phyloP scores from a whole-genome alignment of 2,329 filamentous ascomycete species.

The Hymenoscyphus fraxineus region DNA sequence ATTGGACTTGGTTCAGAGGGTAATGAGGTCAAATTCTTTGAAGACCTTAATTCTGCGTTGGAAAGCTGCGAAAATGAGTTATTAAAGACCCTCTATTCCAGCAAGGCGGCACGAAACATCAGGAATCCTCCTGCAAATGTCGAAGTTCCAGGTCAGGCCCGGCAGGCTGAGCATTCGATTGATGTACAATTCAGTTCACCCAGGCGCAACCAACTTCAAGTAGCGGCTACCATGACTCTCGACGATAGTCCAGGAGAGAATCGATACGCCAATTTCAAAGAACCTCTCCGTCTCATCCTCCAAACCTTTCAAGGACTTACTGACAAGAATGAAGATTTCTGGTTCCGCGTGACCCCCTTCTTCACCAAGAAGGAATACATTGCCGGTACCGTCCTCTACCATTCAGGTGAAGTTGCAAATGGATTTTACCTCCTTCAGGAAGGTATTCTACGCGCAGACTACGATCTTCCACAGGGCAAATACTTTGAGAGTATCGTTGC shows the following conservation, averaged over 20 bases:
- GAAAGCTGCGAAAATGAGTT: conserved; percentile 95
- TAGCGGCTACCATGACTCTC: conserved; percentile 73
- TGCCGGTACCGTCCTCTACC: conserved; percentile 71
- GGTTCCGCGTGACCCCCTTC: conserved; percentile 75
- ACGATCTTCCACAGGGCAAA: conserved; percentile 82
- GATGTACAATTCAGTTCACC: conserved; percentile 70
- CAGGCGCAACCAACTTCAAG: conserved; percentile 69
- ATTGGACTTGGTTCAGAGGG: conserved; percentile 76
- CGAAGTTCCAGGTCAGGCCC: conserved; percentile 23
- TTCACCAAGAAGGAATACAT: conserved; percentile 67
- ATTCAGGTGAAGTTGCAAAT: conserved; percentile 68
- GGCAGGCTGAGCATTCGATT: conserved; percentile 38
- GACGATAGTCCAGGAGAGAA: conserved; percentile 56
- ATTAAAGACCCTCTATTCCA: conserved; percentile 73
- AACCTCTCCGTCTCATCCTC: conserved; percentile 85
- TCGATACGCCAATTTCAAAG: conserved; percentile 82
- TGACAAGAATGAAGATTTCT: conserved; percentile 87
- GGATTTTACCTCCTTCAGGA: conserved; percentile 90
- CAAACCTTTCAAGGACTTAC: conserved; percentile 93
- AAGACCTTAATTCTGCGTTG: conserved; percentile 86
- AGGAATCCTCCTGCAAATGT: conserved; percentile 38
- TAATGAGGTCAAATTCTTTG: conserved; percentile 74
- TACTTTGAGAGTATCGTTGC: conserved; percentile 91
- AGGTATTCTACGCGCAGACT: conserved; percentile 85
- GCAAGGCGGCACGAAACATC: conserved; percentile 56